A percentile compares a stretch with the other conserved stretches of the same genome.
Evolutionary conservation across 2,329 filamentous ascomycete species (phyloP).

Genomic region (Penicillium sp.): DNA sequence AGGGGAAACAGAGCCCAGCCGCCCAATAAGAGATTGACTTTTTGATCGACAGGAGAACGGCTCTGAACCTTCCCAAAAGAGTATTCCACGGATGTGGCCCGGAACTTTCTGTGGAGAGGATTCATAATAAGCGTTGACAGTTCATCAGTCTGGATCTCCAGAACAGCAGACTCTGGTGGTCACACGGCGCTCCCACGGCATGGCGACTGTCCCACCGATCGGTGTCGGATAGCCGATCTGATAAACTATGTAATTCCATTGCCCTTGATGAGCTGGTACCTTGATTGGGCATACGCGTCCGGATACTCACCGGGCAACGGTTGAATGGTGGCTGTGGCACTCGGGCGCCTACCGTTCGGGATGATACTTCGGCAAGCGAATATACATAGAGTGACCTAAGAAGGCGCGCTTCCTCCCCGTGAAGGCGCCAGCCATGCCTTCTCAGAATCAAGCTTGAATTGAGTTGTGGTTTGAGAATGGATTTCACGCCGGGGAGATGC

Average conservation of each 20-base stretch:
- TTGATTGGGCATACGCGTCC: not conserved
- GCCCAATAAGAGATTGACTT: not conserved
- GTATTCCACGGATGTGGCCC: not conserved
- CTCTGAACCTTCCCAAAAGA: not conserved
- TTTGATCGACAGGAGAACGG: not conserved
- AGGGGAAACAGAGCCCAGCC: not conserved
- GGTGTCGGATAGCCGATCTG: slow-evolving; percentile 12
- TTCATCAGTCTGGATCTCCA: slow-evolving; percentile 9
- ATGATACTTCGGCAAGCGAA: not conserved
- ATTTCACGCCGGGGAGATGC: not conserved
- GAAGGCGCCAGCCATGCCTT: not conserved
- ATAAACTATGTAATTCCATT: slow-evolving; percentile 2
- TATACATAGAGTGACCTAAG: not conserved
- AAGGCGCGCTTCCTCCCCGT: not conserved
- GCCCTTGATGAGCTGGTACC: not conserved
- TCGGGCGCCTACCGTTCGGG: not conserved
- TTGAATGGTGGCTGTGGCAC: not conserved
- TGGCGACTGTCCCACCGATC: slow-evolving; percentile 1
- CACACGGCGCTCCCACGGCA: slow-evolving; percentile 16
- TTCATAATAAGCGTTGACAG: not conserved
- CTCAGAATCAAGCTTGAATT: not conserved
- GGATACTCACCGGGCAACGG: not conserved
- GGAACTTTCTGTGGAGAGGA: not conserved
- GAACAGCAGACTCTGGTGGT: slow-evolving; percentile 18
- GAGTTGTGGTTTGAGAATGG: not conserved